Evolutionary conservation across 257 asterid species (phyloP), one percentile per base, ranked within the genome.

Genomic region (Fraxinus excelsior): DNA sequence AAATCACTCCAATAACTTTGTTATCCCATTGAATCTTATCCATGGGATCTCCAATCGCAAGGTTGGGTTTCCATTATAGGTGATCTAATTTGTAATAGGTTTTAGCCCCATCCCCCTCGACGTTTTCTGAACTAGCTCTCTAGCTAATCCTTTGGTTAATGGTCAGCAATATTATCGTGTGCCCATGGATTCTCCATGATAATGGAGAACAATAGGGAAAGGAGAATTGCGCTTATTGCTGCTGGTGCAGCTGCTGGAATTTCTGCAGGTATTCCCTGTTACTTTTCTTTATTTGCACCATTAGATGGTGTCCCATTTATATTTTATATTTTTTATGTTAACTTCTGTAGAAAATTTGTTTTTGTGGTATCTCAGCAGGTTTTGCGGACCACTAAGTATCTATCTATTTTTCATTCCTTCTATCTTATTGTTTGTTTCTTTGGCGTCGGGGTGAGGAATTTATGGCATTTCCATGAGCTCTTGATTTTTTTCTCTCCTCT

Each of bases 191-290:
- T 92, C 88, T 93, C 99, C 1, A 86, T 89, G 79, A 93, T 88
- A 83, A 96, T 93, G 98, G 99, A 96, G 84, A 96, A 87, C 88
- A 96, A 96, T 76, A 90, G 95, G 82, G 99, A 96, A 88, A 88
- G 98, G 85, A 88, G 88, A 87, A 92, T 96, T 84, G 99, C 98
- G 78, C 98, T 96, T 72, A 87, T 91, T 79, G 99, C 99, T 71
- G 97, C 99, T 69, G 99, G 99, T 38, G 99, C 99, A 28, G 99
- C 99, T 80, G 96, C 99, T 85, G 99, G 99, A 82, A 96, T 96
- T 75, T 88, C 99, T 74, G 87, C 99, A 83, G 99, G 99, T 95
- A 78, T 76, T 76, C 71, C 70, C 26, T 66, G 74, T 81, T 67
- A 60, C 29, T 60, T 60, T 60, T 21, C 67, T 5, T 60, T 21